Base-by-base conservation (phyloP, 2,329 filamentous ascomycete species). In the Trichoderma oligosporum region DNA sequence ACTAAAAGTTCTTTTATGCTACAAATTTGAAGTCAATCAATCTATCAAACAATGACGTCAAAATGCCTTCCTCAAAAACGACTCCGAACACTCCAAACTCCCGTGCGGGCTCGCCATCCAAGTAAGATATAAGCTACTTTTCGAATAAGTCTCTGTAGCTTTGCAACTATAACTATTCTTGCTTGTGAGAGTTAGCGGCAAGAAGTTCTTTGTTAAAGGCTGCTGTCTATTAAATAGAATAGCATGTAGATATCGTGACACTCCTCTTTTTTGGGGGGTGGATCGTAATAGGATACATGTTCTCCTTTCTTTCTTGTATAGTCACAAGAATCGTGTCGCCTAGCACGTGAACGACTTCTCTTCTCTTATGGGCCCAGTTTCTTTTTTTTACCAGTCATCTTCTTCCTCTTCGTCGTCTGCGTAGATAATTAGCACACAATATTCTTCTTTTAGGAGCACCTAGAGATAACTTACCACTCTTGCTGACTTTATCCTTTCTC, bases 401-500 rank as follows among this genome's bases (percentile, higher is more conserved):
- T 90, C 85, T 63, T 90, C 86, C 64, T 79, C 79, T 71, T 91
- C 88, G 64, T 91, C 88, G 76, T 92, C 88, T 91, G 14, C 18
- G 12, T 18, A 12, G 24, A 6, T 16, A 33, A 31, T 42, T 27
- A 53, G 41, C 24, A 44, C n/a, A n/a, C n/a, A n/a, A n/a, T n/a
- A n/a, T n/a, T n/a, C n/a, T n/a, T n/a, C n/a, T n/a, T n/a, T n/a
- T n/a, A n/a, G n/a, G 16, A 39, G 16, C 5, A n/a, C 6, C 6
- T 39, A 14, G 16, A 39, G 12, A 35, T 4, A 38, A 87, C 89
- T 84, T 84, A 97, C 93, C 93, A 79, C 90, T 96, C 71, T 89
- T 87, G 75, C 89, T 90, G 70, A 97, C 93, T 79, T 96, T 96
- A 73, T 91, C 85, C 78, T 97, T 97, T 72, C 93, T 82, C 75